Conservation (phyloP, 2,329 filamentous ascomycete genomes). For the Calycina marina region DNA sequence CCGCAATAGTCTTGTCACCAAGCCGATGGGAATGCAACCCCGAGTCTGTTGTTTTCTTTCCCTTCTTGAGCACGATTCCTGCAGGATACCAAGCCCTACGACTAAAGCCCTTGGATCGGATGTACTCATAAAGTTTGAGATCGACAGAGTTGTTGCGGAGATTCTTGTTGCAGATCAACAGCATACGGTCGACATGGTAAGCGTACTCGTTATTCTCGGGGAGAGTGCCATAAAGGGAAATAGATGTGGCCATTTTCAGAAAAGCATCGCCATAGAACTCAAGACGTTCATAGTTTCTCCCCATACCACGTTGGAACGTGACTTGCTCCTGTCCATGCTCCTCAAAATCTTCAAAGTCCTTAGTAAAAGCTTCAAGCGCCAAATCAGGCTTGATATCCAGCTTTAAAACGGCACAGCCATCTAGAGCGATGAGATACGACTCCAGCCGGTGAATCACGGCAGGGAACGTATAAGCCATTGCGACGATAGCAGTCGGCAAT, state of each 20-base stretch:
- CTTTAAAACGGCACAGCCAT: conserved; percentile 52
- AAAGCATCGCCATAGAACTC: conserved; percentile 92
- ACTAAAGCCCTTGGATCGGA: conserved; percentile 73
- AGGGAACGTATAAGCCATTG: conserved; percentile 63
- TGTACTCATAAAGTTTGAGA: conserved; percentile 54
- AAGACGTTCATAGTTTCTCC: conserved; percentile 83
- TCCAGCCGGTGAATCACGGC: conserved; percentile 77
- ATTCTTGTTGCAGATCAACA: conserved; percentile 82
- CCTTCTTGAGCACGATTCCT: conserved; percentile 55
- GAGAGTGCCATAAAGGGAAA: conserved; percentile 65
- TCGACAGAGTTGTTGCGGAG: conserved; percentile 64
- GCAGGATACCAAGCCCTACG: conserved; percentile 74
- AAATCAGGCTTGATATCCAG: conserved; percentile 51
- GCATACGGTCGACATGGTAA: conserved; percentile 83
- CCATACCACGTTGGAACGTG: conserved; percentile 74
- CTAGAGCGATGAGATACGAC: conserved; percentile 62
- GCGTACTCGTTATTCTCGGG: conserved; percentile 71
- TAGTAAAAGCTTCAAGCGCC: conserved; percentile 81
- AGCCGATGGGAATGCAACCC: conserved; percentile 60
- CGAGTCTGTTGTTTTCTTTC: conserved; percentile 45
- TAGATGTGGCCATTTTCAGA: conserved; percentile 88
- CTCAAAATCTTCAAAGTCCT: conserved; percentile 74
- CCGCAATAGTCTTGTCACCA: conserved; percentile 80
- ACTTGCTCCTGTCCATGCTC: conserved; percentile 54
- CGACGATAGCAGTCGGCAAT: conserved; percentile 55